Evolutionary conservation across 345 rosid genomes (phyloP), one percentile per base, ranked within the genome.

Genomic region (Citrus sp.): DNA sequence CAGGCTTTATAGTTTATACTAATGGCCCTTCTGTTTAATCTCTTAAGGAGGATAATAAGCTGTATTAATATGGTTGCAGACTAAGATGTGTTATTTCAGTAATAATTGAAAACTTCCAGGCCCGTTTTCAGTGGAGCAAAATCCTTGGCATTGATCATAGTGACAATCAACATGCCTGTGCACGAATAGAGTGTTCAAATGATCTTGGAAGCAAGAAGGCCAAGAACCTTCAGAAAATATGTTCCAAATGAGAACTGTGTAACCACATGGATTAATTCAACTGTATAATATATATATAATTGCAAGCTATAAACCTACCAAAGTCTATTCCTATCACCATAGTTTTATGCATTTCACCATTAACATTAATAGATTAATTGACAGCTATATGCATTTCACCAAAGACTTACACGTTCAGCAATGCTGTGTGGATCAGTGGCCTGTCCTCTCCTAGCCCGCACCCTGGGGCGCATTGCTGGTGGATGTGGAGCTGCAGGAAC

Each of bases 341-440:
- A 56, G 56, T 77, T 35, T 65, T 35, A 37, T 14, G 14, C 27
- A 54, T 67, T 35, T 72, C 5, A 54, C 42, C 19, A 66, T 14
- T 66, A 24, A 56, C 13, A 22, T 34, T 21, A 34, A 27, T 7
- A 70, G 59, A 62, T 46, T 46, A 77, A 73, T 34, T 24, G 30
- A 55, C 67, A 64, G 40, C 51, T 27, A 66, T 6, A 24, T 64
- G 49, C 24, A 55, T 56, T 54, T 27, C 7, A 40, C 7, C 37
- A 28, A 40, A 28, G 22, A 62, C 83, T 82, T 90, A 97, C 99
- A 86, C 99, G 81, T 81, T 97, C 99, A 79, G 99, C 99, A 64
- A 97, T 97, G 87, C 99, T 97, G 78, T 97, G 99, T 51, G 99
- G 99, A 91, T 97, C 99, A 58, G 99, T 97, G 77, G 99, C 99